Base-by-base conservation (phyloP, 371 early-diverging fungal species). In the Mucor circinelloides region DNA sequence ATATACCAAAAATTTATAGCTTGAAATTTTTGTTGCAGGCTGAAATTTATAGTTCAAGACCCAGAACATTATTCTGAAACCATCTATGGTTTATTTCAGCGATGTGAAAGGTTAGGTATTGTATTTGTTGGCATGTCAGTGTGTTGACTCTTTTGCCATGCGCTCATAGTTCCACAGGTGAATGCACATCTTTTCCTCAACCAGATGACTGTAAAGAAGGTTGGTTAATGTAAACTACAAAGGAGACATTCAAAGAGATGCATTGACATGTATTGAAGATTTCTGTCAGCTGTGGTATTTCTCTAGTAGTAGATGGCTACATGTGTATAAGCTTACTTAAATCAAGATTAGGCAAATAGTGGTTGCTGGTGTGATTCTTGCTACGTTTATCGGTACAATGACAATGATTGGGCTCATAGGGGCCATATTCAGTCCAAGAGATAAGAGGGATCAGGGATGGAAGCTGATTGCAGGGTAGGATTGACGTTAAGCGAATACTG, bases 401-500 rank as follows among this genome's bases (percentile, higher is more conserved):
- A 74, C 74, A 9, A 57, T 76, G 15, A 52, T 76, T 30, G 74
- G 71, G 38, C 50, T 76, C 12, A 32, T 71, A 32, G 74, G 74
- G 13, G 68, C 71, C 25, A 73, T 76, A 46, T 76, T 69, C 25
- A 76, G 74, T 44, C 48, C 58, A 30, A 64, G 71, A 52, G 59
- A 73, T 42, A 76, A 73, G 25, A 55, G 76, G 34, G 76, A 68
- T 30, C 67, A 66, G 58, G 76, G 76, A 32, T 76, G 76, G 73
- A 76, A 76, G 25, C 30, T 76, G 7, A 59, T 76, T 58, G 52
- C 74, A 48, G 69, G 68, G 77, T 76, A 76, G 48, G 13, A 30
- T 55, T 17, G 21, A 31, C 30, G 30, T 38, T 54, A 27, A 27
- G 40, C 40, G 44, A 31, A 31, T 52, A 44, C 7, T 0, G 2